Evolutionary conservation across 345 rosid species (phyloP).

Genomic region (Eucalyptus guilfoylei): DNA sequence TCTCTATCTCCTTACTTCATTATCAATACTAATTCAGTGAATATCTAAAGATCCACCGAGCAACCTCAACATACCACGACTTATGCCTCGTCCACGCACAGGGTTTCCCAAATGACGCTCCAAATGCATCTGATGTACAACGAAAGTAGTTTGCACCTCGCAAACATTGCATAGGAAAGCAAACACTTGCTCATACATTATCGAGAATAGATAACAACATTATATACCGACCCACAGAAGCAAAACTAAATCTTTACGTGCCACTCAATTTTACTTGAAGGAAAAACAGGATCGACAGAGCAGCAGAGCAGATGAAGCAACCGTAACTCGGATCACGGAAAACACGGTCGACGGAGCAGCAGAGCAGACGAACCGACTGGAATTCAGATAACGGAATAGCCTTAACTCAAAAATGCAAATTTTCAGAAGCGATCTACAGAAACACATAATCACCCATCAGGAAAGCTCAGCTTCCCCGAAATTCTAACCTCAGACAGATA

Average conservation of each 20-base stretch:
- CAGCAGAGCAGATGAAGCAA: not conserved
- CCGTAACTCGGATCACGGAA: not conserved
- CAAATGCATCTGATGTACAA: not conserved
- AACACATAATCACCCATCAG: not conserved
- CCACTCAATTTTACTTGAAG: not conserved
- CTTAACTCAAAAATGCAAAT: not conserved
- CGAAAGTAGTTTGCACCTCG: not conserved
- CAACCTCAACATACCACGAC: not conserved
- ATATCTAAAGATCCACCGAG: not conserved
- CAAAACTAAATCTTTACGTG: not conserved
- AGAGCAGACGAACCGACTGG: not conserved
- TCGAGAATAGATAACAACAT: not conserved
- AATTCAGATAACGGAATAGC: not conserved
- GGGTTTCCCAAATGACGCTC: not conserved
- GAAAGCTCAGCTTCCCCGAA: not conserved
- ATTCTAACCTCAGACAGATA: not conserved
- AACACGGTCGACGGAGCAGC: not conserved
- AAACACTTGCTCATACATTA: not conserved
- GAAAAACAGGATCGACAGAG: not conserved
- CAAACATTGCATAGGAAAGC: not conserved
- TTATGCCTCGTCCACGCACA: not conserved
- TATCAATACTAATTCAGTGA: not conserved
- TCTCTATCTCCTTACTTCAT: not conserved
- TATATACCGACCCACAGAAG: not conserved
- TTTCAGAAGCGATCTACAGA: not conserved